A percentile compares a stretch with the other conserved stretches of the same genome.
Conservation (phyloP, 148 eudicot genomes). For the Drosera capensis region DNA sequence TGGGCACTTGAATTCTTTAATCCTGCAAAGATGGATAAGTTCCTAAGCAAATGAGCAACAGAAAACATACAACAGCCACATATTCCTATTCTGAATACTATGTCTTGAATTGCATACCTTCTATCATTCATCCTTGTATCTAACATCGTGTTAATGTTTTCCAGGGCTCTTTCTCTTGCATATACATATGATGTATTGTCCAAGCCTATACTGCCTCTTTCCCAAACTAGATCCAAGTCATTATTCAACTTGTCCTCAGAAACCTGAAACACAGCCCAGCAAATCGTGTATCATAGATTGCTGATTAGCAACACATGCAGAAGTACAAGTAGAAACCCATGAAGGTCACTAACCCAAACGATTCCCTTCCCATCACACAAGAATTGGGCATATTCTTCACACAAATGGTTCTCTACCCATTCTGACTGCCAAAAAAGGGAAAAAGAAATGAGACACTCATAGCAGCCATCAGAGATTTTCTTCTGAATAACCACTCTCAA, state of each 20-base stretch:
- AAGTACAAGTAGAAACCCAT: conserved; percentile 1
- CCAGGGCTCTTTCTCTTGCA: conserved; percentile 53
- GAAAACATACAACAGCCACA: background rate
- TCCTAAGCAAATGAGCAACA: background rate
- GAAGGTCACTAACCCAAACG: conserved; percentile 58
- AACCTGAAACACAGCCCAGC: conserved; percentile 25
- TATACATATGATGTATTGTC: conserved; percentile 20
- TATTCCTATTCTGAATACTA: background rate
- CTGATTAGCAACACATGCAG: conserved; percentile 2
- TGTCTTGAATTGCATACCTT: conserved; percentile 32
- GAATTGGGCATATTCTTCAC: conserved; percentile 56
- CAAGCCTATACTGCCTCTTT: conserved; percentile 20
- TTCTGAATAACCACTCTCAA: background rate
- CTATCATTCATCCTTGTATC: conserved; percentile 37
- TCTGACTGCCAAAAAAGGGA: conserved; percentile 33
- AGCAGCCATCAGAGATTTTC: background rate
- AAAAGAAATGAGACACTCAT: conserved; percentile 1
- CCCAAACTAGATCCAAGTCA: conserved; percentile 21
- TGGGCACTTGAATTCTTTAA: conserved; percentile 69
- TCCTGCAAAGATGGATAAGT: conserved; percentile 25
- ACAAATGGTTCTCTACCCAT: conserved; percentile 36
- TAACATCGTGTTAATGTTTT: conserved; percentile 21
- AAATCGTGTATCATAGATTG: background rate
- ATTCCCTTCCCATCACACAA: conserved; percentile 52
- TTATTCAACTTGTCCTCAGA: conserved; percentile 39